Percentiles rank a stretch among this genome's conserved stretches.
Conservation (phyloP, 2,329 filamentous ascomycete species). For the Penicillium rolfsii region DNA sequence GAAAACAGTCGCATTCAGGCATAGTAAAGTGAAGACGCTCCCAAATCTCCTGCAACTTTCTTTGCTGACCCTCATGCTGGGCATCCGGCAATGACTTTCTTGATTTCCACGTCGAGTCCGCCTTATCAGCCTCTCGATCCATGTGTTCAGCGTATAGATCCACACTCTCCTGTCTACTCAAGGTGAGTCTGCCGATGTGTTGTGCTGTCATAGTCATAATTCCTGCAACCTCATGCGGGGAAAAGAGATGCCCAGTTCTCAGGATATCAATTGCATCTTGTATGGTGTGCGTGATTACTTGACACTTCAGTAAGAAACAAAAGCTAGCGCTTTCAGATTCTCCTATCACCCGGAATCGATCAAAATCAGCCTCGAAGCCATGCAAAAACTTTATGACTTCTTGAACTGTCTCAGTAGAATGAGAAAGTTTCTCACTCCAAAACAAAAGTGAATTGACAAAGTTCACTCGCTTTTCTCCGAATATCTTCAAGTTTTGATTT, state of each 20-base stretch:
- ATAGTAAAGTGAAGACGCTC: slow-evolving; percentile 6
- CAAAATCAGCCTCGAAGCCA: slow-evolving; percentile 4
- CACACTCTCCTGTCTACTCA: background rate
- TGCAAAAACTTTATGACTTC: background rate
- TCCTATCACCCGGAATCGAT: background rate
- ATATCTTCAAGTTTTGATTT: background rate
- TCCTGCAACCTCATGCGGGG: background rate
- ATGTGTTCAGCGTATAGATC: slow-evolving; percentile 5
- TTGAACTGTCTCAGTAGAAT: background rate
- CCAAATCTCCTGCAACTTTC: background rate
- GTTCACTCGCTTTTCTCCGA: slow-evolving; percentile 1
- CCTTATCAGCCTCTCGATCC: background rate
- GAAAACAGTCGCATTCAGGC: background rate
- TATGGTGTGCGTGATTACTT: slow-evolving; percentile 4
- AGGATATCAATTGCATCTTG: slow-evolving; percentile 2
- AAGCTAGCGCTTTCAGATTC: background rate
- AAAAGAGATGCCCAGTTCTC: background rate
- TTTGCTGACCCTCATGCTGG: background rate
- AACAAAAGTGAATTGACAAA: background rate
- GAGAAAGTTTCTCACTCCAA: slow-evolving; percentile 4
- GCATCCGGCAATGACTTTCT: background rate
- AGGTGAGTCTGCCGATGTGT: slow-evolving; percentile 1
- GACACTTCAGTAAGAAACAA: slow-evolving; percentile 4
- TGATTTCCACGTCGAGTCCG: background rate
- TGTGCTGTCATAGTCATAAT: slow-evolving; percentile 3